These are phyloP conservation scores for Hortaea sp. DNA, from an alignment of 2,329 filamentous ascomycete species.

Conservation along the genomic window DNA sequence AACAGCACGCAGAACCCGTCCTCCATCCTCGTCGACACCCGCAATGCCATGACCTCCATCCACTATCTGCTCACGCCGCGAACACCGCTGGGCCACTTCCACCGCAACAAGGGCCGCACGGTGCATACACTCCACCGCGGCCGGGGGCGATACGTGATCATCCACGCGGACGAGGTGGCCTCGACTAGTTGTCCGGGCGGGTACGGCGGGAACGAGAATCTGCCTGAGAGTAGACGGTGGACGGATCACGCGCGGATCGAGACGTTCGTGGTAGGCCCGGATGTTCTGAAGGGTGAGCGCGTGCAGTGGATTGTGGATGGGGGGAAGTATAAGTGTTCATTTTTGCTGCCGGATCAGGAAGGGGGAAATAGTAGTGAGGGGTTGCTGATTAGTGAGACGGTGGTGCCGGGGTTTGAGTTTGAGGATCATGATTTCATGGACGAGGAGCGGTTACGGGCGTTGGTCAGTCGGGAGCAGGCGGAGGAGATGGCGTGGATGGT, in stretches of 20 bases:
- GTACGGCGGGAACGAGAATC: constrained; percentile 38
- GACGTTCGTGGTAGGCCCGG: constrained; percentile 51
- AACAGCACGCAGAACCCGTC: constrained; percentile 23
- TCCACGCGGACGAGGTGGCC: constrained; percentile 45
- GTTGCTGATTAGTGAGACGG: constrained; percentile 57
- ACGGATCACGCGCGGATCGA: constrained; percentile 44
- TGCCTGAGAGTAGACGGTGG: constrained; percentile 40
- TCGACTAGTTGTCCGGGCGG: constrained; percentile 9
- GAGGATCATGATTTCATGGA: constrained; percentile 58
- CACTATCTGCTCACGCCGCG: constrained; percentile 53
- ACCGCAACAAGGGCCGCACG: constrained; percentile 48
- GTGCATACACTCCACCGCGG: constrained; percentile 57
- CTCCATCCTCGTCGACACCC: constrained; percentile 17
- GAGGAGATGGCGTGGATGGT: constrained; percentile 38
- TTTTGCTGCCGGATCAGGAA: constrained; percentile 41
- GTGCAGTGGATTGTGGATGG: constrained; percentile 61
- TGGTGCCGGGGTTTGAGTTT: constrained; percentile 58
- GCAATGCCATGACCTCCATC: constrained; percentile 51
- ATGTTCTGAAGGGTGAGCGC: constrained; percentile 49
- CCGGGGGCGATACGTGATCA: constrained; percentile 52
- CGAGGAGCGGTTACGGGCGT: constrained; percentile 37
- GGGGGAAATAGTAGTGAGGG: constrained; percentile 33
- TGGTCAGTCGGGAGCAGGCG: constrained; percentile 43
- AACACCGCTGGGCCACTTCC: constrained; percentile 49
- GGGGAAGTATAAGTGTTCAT: constrained; percentile 57